Base-by-base conservation (phyloP, 1,284 basidiomycete genomes). In the Athelia psychrophila region DNA sequence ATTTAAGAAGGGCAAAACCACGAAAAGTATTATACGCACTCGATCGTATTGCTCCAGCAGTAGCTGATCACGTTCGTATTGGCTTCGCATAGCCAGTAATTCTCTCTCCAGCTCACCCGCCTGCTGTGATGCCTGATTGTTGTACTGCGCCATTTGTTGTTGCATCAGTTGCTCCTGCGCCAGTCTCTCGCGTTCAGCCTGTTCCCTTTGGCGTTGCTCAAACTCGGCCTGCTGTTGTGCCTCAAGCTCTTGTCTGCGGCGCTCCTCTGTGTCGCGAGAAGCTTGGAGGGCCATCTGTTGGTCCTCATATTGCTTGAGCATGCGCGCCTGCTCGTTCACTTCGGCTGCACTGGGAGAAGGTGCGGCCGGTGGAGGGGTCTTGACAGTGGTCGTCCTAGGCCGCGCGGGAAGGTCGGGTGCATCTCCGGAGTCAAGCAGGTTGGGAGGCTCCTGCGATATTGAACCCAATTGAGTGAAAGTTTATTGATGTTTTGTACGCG, bases 1-100 rank as follows among this genome's bases (percentile, higher is more conserved):
- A 52, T 35, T 52, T 38, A 38, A 42, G 18, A 47, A 23, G 35
- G 2, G 44, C 36, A 52, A 18, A 18, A 36, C 33, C 47, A 51
- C 6, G 38, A 22, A 27, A 42, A 44, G 52, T 20, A 5, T 30
- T 5, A 44, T 23, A 75, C 87, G 44, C 70, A 93, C 91, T 47
- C 91, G 82, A 67, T 99, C 97, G 67, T 99, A 99, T 66, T 98
- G 95, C 71, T 98, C 96, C 52, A 99, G 77, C 74, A 99, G 85
- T 63, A 99, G 90, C 70, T 99, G 97, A 65, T 99, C 96, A 15
- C 96, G 86, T 74, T 99, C 97, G 68, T 95, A 99, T 68, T 99
- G 97, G 1, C 96, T 95, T 50, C 95, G 81, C 91, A 98, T 92
- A 15, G 82, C 91, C 40, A 99, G 80, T 54, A 98, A 77, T 69